Conservation (phyloP, 495 filamentous ascomycete genomes). For the Bathelium albidoporum region DNA sequence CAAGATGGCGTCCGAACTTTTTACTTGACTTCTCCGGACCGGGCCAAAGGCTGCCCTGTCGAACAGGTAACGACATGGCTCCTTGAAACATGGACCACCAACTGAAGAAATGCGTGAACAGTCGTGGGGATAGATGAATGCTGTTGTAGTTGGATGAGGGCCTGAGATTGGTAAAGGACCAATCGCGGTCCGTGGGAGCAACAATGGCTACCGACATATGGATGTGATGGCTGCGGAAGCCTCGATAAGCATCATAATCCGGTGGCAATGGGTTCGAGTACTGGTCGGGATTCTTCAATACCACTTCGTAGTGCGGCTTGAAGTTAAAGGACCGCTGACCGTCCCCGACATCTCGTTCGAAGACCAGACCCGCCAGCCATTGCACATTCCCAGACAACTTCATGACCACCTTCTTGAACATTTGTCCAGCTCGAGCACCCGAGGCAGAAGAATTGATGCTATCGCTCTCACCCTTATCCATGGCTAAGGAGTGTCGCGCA, state of each 20-base stretch:
- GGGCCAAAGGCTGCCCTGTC: constrained; percentile 84
- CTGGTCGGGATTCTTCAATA: constrained; percentile 67
- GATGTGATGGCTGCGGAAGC: constrained; percentile 91
- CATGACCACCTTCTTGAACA: constrained; percentile 97
- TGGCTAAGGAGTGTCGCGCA: constrained; percentile 52
- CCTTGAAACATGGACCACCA: constrained; percentile 98
- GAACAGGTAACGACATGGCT: constrained; percentile 86
- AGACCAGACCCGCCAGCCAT: constrained; percentile 82
- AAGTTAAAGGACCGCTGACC: constrained; percentile 73
- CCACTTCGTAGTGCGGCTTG: constrained; percentile 83
- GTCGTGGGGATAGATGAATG: constrained; percentile 81
- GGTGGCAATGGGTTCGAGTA: constrained; percentile 46
- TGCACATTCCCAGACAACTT: constrained; percentile 91
- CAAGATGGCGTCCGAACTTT: constrained; percentile 93
- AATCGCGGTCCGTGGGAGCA: constrained; percentile 71
- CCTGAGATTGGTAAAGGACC: constrained; percentile 60
- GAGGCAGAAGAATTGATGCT: constrained; percentile 48
- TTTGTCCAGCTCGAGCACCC: constrained; percentile 58
- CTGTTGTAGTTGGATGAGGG: constrained; percentile 86
- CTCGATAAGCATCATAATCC: constrained; percentile 82
- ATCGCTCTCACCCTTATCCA: constrained; percentile 35
- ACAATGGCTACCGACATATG: constrained; percentile 84
- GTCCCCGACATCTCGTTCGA: constrained; percentile 63
- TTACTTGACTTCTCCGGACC: constrained; percentile 91
- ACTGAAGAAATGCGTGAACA: constrained; percentile 96